These are phyloP conservation scores for Vigna trinervia DNA, from an alignment of 306 rosid genomes.

Conservation along the genomic window DNA sequence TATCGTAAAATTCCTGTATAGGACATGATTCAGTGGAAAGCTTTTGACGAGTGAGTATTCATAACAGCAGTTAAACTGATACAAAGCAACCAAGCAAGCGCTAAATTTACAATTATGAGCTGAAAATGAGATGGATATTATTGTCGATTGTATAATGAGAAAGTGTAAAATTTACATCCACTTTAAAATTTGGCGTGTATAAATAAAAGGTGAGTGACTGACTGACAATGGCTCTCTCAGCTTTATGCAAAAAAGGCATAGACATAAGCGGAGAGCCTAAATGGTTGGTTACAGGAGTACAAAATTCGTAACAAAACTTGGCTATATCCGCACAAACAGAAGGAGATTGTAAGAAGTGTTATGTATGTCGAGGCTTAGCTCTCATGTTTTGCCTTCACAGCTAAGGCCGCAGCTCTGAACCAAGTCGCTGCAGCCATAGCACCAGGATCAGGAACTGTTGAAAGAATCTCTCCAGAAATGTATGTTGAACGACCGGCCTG, in stretches of 20 bases:
- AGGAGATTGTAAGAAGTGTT: constrained; percentile 36
- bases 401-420: constrained; percentile 90
- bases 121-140: constrained; percentile 41
- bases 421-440: constrained; percentile 95
- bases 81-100: neutral
- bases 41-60: no score
- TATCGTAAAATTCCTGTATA: no score
- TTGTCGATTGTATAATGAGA: constrained; percentile 42
- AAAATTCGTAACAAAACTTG: constrained; percentile 56
- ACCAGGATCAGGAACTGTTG: constrained; percentile 93
- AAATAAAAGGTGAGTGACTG: constrained; percentile 1
- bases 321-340: constrained; percentile 55
- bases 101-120: constrained; percentile 23
- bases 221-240: constrained; percentile 68
- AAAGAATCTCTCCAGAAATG: constrained; percentile 65
- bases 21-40: no score
- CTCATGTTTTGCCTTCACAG: constrained; percentile 56
- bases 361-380: constrained; percentile 33
- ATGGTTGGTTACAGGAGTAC: constrained; percentile 35
- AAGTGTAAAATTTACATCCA: constrained; percentile 51
- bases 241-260: constrained; percentile 62
- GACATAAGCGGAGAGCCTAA: constrained; percentile 81
- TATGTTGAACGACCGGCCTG: constrained; percentile 94
- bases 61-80: neutral
- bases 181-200: constrained; percentile 37